A percentile compares a stretch with the other conserved stretches of the same genome.
These are phyloP conservation scores for Iberis amara DNA, from an alignment of 441 rosid genomes.

Conservation along the genomic window DNA sequence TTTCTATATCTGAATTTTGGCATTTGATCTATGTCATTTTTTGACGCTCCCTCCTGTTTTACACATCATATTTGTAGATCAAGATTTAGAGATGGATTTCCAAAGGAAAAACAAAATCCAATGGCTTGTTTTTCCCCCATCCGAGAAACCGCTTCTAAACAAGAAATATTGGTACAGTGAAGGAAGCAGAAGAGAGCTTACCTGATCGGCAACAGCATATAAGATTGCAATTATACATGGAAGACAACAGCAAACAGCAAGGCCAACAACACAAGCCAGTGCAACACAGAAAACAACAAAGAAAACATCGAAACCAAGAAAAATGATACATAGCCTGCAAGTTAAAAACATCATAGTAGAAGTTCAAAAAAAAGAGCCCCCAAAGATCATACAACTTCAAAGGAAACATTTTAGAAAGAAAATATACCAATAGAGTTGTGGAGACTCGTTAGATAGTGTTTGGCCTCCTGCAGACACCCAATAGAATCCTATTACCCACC, in stretches of 20 bases:
- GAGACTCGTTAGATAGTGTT: conserved; percentile 54
- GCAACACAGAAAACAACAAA: conserved; percentile 96
- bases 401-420: not conserved
- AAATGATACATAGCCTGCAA: conserved; percentile 91
- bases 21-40: conserved; percentile 81
- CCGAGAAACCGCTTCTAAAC: too few relatives aligned
- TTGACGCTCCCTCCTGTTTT: conserved; percentile 90
- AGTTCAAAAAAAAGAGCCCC: conserved; percentile 13
- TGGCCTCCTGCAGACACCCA: conserved; percentile 96
- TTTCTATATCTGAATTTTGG: conserved; percentile 66
- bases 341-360: conserved; percentile 15
- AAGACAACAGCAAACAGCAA: conserved; percentile 98
- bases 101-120: not conserved
- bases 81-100: conserved; percentile 1
- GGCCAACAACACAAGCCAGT: conserved; percentile 86
- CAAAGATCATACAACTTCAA: not conserved
- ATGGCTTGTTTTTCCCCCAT: too few relatives aligned
- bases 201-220: conserved; percentile 97
- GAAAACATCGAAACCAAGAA: conserved; percentile 97
- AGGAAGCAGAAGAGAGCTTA: conserved; percentile 29
- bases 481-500: conserved; percentile 97
- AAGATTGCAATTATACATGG: conserved; percentile 94
- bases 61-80: not conserved
- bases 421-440: conserved; percentile 85
- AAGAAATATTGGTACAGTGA: too few relatives aligned